phyloP scores from a whole-genome alignment of 2,329 filamentous ascomycete species.

The Stemphylium lycopersici region DNA sequence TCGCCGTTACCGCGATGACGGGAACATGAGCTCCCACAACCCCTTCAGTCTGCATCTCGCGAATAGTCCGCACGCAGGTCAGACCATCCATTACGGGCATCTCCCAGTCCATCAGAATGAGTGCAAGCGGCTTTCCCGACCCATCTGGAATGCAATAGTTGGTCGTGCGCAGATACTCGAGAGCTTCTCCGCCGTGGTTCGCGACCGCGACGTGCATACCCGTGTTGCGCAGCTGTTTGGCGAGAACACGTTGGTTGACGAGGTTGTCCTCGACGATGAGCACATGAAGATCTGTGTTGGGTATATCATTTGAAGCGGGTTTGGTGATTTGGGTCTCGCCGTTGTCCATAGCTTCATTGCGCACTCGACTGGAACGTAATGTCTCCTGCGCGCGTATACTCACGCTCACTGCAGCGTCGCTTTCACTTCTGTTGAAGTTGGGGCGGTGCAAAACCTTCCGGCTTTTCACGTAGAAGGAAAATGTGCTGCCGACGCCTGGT shows the following conservation, averaged over 20 bases:
- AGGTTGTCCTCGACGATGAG: conserved; percentile 50
- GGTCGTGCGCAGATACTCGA: conserved; percentile 43
- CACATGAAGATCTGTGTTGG: conserved; percentile 25
- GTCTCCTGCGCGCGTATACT: conserved; percentile 20
- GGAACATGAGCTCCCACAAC: conserved; percentile 33
- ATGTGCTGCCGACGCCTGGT: conserved; percentile 36
- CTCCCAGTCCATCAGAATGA: conserved; percentile 44
- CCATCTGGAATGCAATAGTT: conserved; percentile 22
- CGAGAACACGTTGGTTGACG: conserved; percentile 50
- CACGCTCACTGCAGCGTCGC: conserved; percentile 7
- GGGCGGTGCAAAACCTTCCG: conserved; percentile 14
- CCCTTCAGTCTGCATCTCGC: conserved; percentile 31
- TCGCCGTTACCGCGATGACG: conserved; percentile 45
- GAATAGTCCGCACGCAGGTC: conserved; percentile 32
- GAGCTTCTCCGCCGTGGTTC: conserved; percentile 48
- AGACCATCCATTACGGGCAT: conserved; percentile 46
- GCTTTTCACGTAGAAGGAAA: conserved; percentile 41
- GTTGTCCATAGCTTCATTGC: conserved; percentile 5
- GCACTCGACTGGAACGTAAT: conserved; percentile 10
- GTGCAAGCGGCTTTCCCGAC: conserved; percentile 17
- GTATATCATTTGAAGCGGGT: background rate
- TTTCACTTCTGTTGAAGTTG: conserved; percentile 12
- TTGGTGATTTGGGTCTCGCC: background rate
- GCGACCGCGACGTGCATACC: conserved; percentile 48
- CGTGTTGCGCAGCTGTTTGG: conserved; percentile 47